Conservation (phyloP, 2,329 filamentous ascomycete species). For the Phoma sp. region DNA sequence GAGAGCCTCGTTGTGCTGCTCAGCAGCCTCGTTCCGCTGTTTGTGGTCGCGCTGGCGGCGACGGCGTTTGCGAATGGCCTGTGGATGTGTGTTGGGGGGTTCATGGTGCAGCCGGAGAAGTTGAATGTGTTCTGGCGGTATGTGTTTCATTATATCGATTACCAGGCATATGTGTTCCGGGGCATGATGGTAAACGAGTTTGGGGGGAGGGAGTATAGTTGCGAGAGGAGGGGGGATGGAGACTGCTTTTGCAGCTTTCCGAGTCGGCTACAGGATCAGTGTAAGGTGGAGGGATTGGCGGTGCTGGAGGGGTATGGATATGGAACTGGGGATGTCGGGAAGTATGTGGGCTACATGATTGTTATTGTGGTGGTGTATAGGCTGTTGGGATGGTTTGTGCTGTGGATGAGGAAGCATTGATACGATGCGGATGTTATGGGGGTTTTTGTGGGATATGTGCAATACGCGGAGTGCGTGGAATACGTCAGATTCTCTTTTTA, state of each 20-base stretch:
- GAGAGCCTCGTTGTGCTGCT: slow-evolving; percentile 83
- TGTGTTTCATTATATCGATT: slow-evolving; percentile 88
- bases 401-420: slow-evolving; percentile 44
- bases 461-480: no score
- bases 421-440: no score
- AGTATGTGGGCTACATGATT: slow-evolving; percentile 79
- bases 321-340: slow-evolving; percentile 64
- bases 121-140: slow-evolving; percentile 87
- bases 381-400: slow-evolving; percentile 68
- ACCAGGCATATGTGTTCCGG: slow-evolving; percentile 84
- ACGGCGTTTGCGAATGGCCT: slow-evolving; percentile 86
- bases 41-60: slow-evolving; percentile 78
- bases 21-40: slow-evolving; percentile 74
- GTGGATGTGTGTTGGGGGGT: slow-evolving; percentile 87
- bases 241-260: slow-evolving; percentile 74
- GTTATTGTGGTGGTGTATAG: slow-evolving; percentile 77
- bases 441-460: no score
- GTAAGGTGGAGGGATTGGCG: slow-evolving; percentile 72
- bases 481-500: no score
- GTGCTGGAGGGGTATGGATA: slow-evolving; percentile 76
- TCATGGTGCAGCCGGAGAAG: slow-evolving; percentile 73
- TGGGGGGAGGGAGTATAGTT: slow-evolving; percentile 66
- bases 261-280: slow-evolving; percentile 66
- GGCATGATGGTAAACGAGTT: slow-evolving; percentile 97
- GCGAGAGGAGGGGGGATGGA: slow-evolving; percentile 47